These are phyloP conservation scores for Fennellomyces sp. DNA, from an alignment of 371 early-diverging fungal genomes.

Conservation along the genomic window DNA sequence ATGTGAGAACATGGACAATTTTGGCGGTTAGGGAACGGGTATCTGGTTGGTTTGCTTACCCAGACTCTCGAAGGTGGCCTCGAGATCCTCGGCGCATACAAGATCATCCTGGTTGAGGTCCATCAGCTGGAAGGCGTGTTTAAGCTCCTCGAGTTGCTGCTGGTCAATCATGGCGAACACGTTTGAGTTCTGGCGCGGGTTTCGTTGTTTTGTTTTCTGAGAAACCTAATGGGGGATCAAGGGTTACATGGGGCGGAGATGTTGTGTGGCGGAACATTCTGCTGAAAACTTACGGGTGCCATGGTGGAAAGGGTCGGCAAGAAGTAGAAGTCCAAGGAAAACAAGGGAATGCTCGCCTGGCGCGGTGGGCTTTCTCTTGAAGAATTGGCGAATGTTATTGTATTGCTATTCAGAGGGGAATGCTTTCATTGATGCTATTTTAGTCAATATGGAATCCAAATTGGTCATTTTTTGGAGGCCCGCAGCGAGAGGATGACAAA, in stretches of 20 bases:
- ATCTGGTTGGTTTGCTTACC: slow-evolving; percentile 21
- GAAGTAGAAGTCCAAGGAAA: neutral
- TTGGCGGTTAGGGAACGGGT: neutral
- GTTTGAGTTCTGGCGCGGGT: slow-evolving; percentile 96
- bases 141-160: slow-evolving; percentile 93
- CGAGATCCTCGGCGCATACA: slow-evolving; percentile 87
- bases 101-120: slow-evolving; percentile 91
- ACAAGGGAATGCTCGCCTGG: neutral
- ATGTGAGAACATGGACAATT: no score
- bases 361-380: no score
- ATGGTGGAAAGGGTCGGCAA: neutral
- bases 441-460: slow-evolving; percentile 4
- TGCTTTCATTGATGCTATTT: neutral
- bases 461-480: neutral
- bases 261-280: neutral
- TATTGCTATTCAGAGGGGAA: neutral
- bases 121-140: slow-evolving; percentile 94
- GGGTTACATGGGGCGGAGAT: neutral
- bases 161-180: slow-evolving; percentile 99
- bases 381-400: neutral
- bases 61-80: slow-evolving; percentile 70
- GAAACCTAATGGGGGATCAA: neutral
- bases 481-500: neutral
- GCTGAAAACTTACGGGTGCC: slow-evolving; percentile 1
- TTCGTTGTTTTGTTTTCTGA: slow-evolving; percentile 82